Base-by-base conservation (phyloP, 306 rosid genomes). In the Purshia tridentata region DNA sequence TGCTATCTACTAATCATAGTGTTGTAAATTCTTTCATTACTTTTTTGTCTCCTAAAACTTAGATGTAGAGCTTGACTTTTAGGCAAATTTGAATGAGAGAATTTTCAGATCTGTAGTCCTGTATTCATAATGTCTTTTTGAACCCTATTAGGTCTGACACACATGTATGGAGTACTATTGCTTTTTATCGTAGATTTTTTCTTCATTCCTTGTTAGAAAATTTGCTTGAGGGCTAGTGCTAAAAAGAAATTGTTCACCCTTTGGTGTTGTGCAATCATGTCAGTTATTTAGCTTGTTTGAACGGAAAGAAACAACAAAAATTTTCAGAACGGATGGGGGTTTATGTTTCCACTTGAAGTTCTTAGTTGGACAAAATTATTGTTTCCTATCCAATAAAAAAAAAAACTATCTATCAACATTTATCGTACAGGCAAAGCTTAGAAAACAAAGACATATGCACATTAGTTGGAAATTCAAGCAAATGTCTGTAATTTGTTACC, bases 401-500 rank as follows among this genome's bases (percentile, higher is more conserved):
- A 14, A 61, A 61, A 51, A 47, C 20, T 5, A 66, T 0, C 1
- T 11, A n/a, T 9, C 72, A 5, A 49, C 37, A 73, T 29, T 22
- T 57, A 72, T 35, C 41, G 35, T 40, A 47, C 42, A 23, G 41
- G 45, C 68, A 20, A 62, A 29, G 16, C 40, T 35, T 7, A 20
- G 52, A 2, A 51, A 60, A 19, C 72, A 58, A 72, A 60, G 59
- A 47, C 3, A 73, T 47, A 80, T 15, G 20, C 58, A 70, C 74
- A 14, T 6, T 54, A 2, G 4, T 20, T 54, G 22, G 19, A 58
- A 61, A 47, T 40, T 63, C 22, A 69, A 57, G 39, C 35, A 85
- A 53, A 65, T 59, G 65, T n/a, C 65, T 67, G 13, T 10, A 50
- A 11, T 29, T 69, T 65, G 19, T 88, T 86, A 94, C 98, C 97